These are phyloP conservation scores for Dryas alaskensis DNA, from an alignment of 306 rosid genomes.

Conservation along the genomic window DNA sequence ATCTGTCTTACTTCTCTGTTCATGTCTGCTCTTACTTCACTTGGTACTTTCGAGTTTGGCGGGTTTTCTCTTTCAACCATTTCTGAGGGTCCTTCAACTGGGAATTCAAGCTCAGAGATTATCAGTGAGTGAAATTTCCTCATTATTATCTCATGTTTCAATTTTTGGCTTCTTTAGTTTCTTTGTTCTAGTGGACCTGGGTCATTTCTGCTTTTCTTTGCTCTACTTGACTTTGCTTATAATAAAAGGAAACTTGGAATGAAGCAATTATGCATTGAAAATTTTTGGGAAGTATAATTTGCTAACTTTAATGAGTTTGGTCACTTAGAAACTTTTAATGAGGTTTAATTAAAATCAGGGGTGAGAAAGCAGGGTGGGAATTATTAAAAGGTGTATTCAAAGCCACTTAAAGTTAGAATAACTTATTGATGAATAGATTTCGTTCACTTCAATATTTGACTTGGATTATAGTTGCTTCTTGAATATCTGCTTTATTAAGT, in stretches of 20 bases:
- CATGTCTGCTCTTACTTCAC: conserved; percentile 74
- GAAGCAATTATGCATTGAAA: conserved; percentile 5
- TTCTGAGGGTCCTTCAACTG: conserved; percentile 37
- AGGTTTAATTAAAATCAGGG: conserved; percentile 11
- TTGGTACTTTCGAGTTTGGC: conserved; percentile 57
- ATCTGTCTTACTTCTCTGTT: conserved; percentile 70
- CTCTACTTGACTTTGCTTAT: conserved; percentile 5
- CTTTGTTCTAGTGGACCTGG: neutral
- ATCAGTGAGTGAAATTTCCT: conserved; percentile 47
- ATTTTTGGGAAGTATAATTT: conserved; percentile 4
- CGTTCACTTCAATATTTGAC: conserved; percentile 33
- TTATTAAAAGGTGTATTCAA: conserved; percentile 37
- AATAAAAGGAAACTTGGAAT: conserved; percentile 5
- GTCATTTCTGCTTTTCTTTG: neutral
- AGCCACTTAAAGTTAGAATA: conserved; percentile 44
- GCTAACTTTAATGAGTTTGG: conserved; percentile 14
- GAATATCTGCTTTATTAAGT: conserved; percentile 1
- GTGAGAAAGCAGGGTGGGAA: conserved; percentile 39
- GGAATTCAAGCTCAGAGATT: conserved; percentile 43
- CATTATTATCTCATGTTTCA: neutral
- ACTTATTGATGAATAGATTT: conserved; percentile 41
- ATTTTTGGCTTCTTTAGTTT: neutral
- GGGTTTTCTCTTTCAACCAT: conserved; percentile 50
- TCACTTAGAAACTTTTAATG: conserved; percentile 10
- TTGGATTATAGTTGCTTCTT: conserved; percentile 23